phyloP scores from a whole-genome alignment of 2,329 filamentous ascomycete genomes.

The Botrytis elliptica region DNA sequence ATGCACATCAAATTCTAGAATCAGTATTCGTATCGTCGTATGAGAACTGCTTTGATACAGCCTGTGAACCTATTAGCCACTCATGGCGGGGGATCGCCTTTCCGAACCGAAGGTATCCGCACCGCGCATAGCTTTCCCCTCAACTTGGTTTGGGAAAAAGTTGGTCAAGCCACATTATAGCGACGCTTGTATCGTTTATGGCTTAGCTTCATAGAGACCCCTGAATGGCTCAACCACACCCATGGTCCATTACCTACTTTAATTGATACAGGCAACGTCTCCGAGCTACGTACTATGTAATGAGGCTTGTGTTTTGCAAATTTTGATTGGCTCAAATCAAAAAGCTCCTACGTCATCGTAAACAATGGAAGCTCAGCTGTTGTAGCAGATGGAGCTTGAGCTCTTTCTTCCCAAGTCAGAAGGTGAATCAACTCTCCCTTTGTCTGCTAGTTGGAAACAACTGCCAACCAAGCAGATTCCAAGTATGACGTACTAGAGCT shows the following conservation, averaged over 20 bases:
- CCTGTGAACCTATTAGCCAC: not conserved
- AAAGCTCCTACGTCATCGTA: not conserved
- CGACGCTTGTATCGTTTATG: not conserved
- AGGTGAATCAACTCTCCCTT: not conserved
- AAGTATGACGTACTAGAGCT: slow-evolving; percentile 4
- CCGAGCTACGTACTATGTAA: not conserved
- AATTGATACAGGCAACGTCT: not conserved
- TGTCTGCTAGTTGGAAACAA: not conserved
- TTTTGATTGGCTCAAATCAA: not conserved
- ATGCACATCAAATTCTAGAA: not conserved
- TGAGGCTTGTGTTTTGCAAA: not conserved
- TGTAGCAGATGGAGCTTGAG: not conserved
- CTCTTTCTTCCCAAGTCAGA: not conserved
- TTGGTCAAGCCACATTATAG: slow-evolving; percentile 5
- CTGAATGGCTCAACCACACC: not conserved
- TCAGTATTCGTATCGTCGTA: not conserved
- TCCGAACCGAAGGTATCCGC: not conserved
- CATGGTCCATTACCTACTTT: not conserved
- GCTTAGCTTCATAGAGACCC: not conserved
- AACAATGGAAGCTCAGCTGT: not conserved
- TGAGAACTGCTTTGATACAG: not conserved
- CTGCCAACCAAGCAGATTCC: not conserved
- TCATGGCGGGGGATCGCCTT: slow-evolving; percentile 2
- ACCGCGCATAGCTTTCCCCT: not conserved
- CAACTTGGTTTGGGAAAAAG: not conserved